phyloP scores from a whole-genome alignment of 345 rosid species.

The Combretum micranthum region DNA sequence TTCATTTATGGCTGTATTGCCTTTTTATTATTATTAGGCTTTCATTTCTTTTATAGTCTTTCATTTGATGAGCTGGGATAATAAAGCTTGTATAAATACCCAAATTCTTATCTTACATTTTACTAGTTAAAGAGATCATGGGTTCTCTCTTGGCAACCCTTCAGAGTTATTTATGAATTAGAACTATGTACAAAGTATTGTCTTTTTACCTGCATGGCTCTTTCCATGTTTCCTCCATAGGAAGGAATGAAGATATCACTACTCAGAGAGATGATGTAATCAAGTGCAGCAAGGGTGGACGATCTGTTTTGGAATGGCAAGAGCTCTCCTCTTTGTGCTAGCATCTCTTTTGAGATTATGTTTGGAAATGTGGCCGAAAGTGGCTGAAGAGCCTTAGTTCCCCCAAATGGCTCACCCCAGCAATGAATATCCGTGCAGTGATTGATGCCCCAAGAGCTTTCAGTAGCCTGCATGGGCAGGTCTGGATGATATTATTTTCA shows the following conservation, averaged over 20 bases:
- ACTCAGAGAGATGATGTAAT: conserved; percentile 62
- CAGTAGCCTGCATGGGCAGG: conserved; percentile 33
- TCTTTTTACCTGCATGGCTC: conserved; percentile 49
- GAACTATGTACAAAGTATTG: no score
- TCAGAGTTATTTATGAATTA: no score
- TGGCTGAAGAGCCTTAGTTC: conserved; percentile 46
- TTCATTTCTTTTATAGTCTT: no score
- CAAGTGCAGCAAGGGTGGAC: conserved; percentile 64
- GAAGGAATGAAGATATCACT: conserved; percentile 74
- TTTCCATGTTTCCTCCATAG: conserved; percentile 85
- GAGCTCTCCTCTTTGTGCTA: conserved; percentile 55
- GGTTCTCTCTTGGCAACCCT: no score
- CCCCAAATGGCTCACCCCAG: conserved; percentile 83
- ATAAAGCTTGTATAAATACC: no score
- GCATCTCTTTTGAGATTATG: conserved; percentile 44
- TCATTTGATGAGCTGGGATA: no score
- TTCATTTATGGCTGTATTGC: no score
- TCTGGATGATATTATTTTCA: no score
- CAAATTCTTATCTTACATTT: no score
- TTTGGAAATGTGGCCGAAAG: conserved; percentile 42
- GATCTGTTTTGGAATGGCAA: conserved; percentile 44
- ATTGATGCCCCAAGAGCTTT: conserved; percentile 66
- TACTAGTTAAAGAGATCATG: no score
- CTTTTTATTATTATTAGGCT: no score
- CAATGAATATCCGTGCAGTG: conserved; percentile 44